Evolutionary conservation across 345 rosid species (phyloP).

Genomic region (Boechera retrofracta): DNA sequence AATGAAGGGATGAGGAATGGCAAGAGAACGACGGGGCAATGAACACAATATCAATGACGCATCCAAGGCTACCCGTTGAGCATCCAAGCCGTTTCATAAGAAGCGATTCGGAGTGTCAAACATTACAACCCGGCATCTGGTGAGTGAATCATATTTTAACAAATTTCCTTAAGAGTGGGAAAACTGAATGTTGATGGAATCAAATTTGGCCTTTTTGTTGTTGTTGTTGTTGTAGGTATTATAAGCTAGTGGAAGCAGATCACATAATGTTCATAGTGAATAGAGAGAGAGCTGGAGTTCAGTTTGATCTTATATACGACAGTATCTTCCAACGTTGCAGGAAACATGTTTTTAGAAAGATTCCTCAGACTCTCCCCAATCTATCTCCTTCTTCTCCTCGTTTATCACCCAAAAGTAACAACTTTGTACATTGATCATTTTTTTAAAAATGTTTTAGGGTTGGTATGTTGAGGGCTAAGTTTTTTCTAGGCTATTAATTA

Average conservation of each 20-base stretch:
- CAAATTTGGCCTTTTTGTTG: neutral
- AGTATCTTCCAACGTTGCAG: slow-evolving; percentile 94
- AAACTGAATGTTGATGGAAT: neutral
- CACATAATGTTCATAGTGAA: slow-evolving; percentile 88
- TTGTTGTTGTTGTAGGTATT: slow-evolving; percentile 68
- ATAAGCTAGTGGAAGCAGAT: slow-evolving; percentile 93
- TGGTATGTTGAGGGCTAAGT: slow-evolving; percentile 21
- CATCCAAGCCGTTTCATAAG: slow-evolving; percentile 64
- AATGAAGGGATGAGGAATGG: slow-evolving; percentile 92
- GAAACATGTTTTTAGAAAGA: slow-evolving; percentile 79
- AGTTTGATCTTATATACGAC: slow-evolving; percentile 89
- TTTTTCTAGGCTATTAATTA: slow-evolving; percentile 22
- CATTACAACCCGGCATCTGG: slow-evolving; percentile 89
- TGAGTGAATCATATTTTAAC: slow-evolving; percentile 47
- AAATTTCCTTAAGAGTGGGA: neutral
- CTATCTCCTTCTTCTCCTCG: slow-evolving; percentile 41
- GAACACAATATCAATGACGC: slow-evolving; percentile 94
- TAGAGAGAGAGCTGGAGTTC: slow-evolving; percentile 93
- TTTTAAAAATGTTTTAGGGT: slow-evolving; percentile 3
- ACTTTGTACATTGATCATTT: slow-evolving; percentile 35
- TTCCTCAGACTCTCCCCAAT: slow-evolving; percentile 65
- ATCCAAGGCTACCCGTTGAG: slow-evolving; percentile 87
- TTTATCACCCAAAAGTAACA: neutral
- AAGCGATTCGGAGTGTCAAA: slow-evolving; percentile 68
- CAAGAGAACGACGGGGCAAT: slow-evolving; percentile 94